phyloP scores from a whole-genome alignment of 2,329 filamentous ascomycete genomes.

The Huntiella savannae region DNA sequence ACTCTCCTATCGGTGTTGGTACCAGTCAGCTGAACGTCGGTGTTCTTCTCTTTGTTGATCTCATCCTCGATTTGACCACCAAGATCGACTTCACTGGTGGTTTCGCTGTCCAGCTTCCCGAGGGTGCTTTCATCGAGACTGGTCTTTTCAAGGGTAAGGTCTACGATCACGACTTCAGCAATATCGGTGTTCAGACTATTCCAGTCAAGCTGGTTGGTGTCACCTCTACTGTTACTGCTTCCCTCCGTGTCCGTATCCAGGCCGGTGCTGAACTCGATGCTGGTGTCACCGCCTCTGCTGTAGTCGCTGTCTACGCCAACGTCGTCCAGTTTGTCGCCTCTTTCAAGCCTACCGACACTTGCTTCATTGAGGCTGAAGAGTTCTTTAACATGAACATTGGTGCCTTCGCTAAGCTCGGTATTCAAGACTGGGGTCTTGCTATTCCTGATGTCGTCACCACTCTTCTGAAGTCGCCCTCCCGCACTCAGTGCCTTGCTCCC shows the following conservation, averaged over 20 bases:
- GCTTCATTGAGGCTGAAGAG: constrained; percentile 20
- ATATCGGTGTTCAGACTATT: constrained; percentile 24
- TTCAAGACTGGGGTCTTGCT: constrained; percentile 21
- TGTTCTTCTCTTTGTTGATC: constrained; percentile 29
- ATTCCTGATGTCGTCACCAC: constrained; percentile 24
- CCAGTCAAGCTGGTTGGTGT: constrained; percentile 28
- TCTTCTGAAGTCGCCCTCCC: constrained; percentile 20
- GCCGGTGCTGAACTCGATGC: constrained; percentile 22
- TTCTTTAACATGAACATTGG: constrained; percentile 23
- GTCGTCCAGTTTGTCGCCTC: constrained; percentile 32
- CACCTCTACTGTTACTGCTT: constrained; percentile 27
- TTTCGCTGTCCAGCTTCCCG: constrained; percentile 31
- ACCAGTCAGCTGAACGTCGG: constrained; percentile 26
- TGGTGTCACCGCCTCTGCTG: constrained; percentile 22
- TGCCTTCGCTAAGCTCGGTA: constrained; percentile 20
- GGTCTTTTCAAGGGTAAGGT: constrained; percentile 25
- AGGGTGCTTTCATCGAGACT: constrained; percentile 22
- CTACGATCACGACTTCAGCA: constrained; percentile 26
- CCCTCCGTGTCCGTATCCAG: constrained; percentile 31
- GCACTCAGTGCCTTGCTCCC: constrained; percentile 19
- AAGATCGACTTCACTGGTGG: constrained; percentile 30
- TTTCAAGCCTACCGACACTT: constrained; percentile 20
- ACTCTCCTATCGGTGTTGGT: constrained; percentile 24
- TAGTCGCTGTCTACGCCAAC: constrained; percentile 29
- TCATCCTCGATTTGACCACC: constrained; percentile 29